Evolutionary conservation across 495 filamentous ascomycete genomes (phyloP), one percentile per base, ranked within the genome.

Genomic region (Penicillium longicatenatum): DNA sequence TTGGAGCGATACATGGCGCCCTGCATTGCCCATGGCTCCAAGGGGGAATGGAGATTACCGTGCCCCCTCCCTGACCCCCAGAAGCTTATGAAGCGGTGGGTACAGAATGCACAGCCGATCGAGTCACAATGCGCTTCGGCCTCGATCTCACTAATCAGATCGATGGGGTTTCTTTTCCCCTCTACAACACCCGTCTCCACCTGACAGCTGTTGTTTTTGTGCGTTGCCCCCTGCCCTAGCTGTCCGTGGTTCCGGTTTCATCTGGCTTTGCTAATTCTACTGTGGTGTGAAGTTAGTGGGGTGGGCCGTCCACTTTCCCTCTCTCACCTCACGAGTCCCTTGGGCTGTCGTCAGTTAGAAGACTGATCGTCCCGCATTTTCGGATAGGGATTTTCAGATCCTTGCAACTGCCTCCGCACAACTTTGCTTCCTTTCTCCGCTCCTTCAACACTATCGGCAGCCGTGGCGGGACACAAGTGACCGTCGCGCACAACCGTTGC

Each of bases 51-150:
- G 22, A 42, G n/a, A 24, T 26, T 51, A 31, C 24, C 47, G 37
- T 39, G 14, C 46, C 20, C 43, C 29, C 56, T 19, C 31, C 21
- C 19, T 20, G 11, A 29, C 33, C 24, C 17, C 39, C 37, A 26
- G 31, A 26, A 17, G 26, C 52, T 61, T 50, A 60, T 57, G 58
- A 52, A 55, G 51, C 54, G 59, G 62, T 65, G 57, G 65, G 52
- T 59, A 55, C 49, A 29, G 39, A 47, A 51, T 57, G 45, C 26
- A 41, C 54, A 45, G 17, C 61, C 52, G 56, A 63, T 60, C 57
- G 53, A 62, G 39, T 60, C 50, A 52, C 50, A 61, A 17, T 56
- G 54, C 55, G 52, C 45, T 46, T 51, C 33, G 31, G 16, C 20
- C 22, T 48, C 39, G 11, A 45, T 46, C 51, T 43, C 57, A 53